These are phyloP conservation scores for Mycena rebaudengoi DNA, from an alignment of 768 basidiomycete species.

Conservation along the genomic window DNA sequence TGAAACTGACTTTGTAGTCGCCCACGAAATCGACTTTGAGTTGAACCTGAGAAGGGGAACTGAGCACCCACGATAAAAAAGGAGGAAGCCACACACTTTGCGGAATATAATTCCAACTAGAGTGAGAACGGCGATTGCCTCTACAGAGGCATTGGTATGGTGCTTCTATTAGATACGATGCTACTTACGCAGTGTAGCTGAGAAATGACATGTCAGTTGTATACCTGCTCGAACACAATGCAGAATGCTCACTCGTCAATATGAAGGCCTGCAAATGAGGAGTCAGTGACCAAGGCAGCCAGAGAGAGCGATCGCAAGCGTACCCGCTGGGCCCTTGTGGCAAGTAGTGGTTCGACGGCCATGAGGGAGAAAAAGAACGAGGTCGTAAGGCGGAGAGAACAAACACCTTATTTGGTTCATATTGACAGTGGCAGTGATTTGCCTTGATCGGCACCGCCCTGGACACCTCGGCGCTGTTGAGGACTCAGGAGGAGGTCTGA, in stretches of 20 bases:
- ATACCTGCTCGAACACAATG: conserved; percentile 9
- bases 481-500: too few species aligned
- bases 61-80: not conserved
- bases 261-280: conserved; percentile 58
- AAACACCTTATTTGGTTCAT: not conserved
- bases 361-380: conserved; percentile 44
- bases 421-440: too few species aligned
- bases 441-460: too few species aligned
- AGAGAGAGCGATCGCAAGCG: not conserved
- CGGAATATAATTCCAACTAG: conserved; percentile 80
- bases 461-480: too few species aligned
- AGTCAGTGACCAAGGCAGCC: not conserved
- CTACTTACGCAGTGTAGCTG: conserved; percentile 72
- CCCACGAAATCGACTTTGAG: conserved; percentile 52
- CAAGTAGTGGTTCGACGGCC: conserved; percentile 76
- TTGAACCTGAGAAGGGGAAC: conserved; percentile 54
- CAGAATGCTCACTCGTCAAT: conserved; percentile 62
- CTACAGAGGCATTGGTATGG: conserved; percentile 45
- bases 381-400: conserved; percentile 12
- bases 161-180: conserved; percentile 28
- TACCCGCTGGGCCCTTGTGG: conserved; percentile 70
- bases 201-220: not conserved
- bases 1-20: conserved; percentile 60
- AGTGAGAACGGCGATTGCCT: conserved; percentile 76
- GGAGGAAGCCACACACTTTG: conserved; percentile 50